Evolutionary conservation across 305 asterid genomes (phyloP), one percentile per base, ranked within the genome.

Genomic region (Stenogyne calaminthoides): DNA sequence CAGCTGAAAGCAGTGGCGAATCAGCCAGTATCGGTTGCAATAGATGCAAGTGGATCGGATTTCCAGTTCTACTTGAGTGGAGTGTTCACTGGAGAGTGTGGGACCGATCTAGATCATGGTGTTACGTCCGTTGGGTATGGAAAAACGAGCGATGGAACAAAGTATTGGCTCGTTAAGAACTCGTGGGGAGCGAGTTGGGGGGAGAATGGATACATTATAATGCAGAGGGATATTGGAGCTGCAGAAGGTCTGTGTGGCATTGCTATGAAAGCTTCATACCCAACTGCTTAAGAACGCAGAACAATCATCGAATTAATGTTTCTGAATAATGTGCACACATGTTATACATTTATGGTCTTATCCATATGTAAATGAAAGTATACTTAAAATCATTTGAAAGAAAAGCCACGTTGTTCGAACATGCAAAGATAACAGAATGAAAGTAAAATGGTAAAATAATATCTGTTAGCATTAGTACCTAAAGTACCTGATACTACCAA

Each of bases 121-220:
- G 80, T 80, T 7, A 67, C 80, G 6, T 77, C 74, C 1, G 81
- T 73, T 14, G 86, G 83, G 1, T 76, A 79, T n/a, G 80, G 81
- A 1, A 69, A 56, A 1, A 61, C 72, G 4, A 73, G 72, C 4
- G 73, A 74, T 8, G 71, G 85, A 2, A 81, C 77, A 3, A 74
- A 77, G 80, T 77, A 74, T 18, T 81, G 85, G 85, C 59, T 81
- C 9, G 76, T 81, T 0, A 74, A 81, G 78, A 81, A 81, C 29
- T 81, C 84, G 20, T 81, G 80, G 84, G 82, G 82, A 14, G n/a
- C 29, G 1, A 81, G 61, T 6, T 77, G 85, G 82, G 85, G 82
- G 0, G 84, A 77, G 9, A 42, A 46, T 16, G 84, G 82, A 25
- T 81, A 76, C 46, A 65, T 77, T 1, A 69, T 75, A 36, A 74